Base-by-base conservation (phyloP, 2,329 filamentous ascomycete genomes). In the Colletotrichum tamarilloi region DNA sequence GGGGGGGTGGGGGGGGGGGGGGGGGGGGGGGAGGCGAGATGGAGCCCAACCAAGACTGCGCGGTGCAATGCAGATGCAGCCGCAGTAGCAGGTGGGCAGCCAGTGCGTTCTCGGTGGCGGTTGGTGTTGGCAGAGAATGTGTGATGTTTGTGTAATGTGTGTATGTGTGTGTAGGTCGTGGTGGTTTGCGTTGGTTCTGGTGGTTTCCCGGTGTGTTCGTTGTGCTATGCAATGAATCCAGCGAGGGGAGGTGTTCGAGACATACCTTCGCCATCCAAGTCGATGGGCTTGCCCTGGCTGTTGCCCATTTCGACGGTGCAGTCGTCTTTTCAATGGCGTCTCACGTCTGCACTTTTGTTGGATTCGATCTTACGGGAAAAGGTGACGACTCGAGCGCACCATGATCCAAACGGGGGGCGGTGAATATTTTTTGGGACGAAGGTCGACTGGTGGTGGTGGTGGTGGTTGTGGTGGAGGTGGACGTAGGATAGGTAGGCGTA, bases 211-310 rank as follows among this genome's bases (percentile, higher is more conserved):
- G 32, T 35, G 26, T 35, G 30, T 32, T 55, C 46, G 46, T 38
- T 53, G 49, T 55, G 38, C 53, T 49, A 42, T 67, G 62, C 32
- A 49, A 49, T 49, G 42, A 49, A 67, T 65, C 35, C 63, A 30
- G 62, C 16, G 56, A 46, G 38, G 46, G 42, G 68, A 60, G 26
- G 32, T 67, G 68, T 67, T 28, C 70, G 35, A 65, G 74, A 86
- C 91, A 80, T 87, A 97, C 95, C 94, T 92, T 98, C 94, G 86
- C 97, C 95, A 85, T 93, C 94, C 85, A 95, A 92, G 83, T 95
- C 93, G 86, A 97, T 91, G 84, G 94, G 94, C 85, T 98, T 98
- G 84, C 95, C 95, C 85, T 96, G 95, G 82, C 92, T 93, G 86
- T 98, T 98, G 82, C 96, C 96, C 96, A 98, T 98, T 76, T 66